Conservation (phyloP, 805 yeast species). For the Barnettozyma salicaria region DNA sequence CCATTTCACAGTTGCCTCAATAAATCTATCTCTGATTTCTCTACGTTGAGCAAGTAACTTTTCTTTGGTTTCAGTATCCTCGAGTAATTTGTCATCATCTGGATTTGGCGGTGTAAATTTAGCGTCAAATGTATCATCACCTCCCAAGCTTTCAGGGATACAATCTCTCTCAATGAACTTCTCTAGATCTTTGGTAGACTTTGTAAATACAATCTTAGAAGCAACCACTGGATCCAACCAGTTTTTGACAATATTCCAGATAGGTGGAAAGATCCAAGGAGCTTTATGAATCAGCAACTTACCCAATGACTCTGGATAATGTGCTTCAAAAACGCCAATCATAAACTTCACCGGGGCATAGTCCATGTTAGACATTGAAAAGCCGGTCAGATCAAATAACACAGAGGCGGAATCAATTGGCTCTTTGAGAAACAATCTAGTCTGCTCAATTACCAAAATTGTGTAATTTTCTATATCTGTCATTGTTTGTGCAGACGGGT, state of each 20-base stretch:
- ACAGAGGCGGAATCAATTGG: conserved; percentile 78
- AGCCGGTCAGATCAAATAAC: conserved; percentile 80
- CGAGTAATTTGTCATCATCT: conserved; percentile 46
- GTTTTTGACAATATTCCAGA: conserved; percentile 84
- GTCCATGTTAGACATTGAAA: conserved; percentile 89
- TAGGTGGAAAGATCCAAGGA: conserved; percentile 94
- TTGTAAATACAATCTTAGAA: conserved; percentile 80
- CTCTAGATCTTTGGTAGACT: conserved; percentile 57
- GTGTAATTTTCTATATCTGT: conserved; percentile 74
- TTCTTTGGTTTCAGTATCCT: conserved; percentile 41
- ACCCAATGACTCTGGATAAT: conserved; percentile 92
- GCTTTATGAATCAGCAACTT: conserved; percentile 83
- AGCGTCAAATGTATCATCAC: conserved; percentile 52
- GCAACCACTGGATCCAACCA: conserved; percentile 98
- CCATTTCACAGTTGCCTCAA: conserved; percentile 72
- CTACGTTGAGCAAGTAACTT: conserved; percentile 47
- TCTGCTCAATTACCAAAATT: conserved; percentile 68
- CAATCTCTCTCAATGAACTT: conserved; percentile 52
- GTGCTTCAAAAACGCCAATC: conserved; percentile 87
- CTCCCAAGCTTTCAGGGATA: conserved; percentile 73
- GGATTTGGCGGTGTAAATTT: conserved; percentile 56
- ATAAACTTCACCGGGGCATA: conserved; percentile 85
- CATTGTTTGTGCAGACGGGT: conserved; percentile 57
- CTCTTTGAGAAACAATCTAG: conserved; percentile 68
- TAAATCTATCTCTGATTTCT: conserved; percentile 45